A percentile compares a stretch with the other conserved stretches of the same genome.
These are phyloP conservation scores for Cetradonia linearis DNA, from an alignment of 495 filamentous ascomycete species.

Conservation along the genomic window DNA sequence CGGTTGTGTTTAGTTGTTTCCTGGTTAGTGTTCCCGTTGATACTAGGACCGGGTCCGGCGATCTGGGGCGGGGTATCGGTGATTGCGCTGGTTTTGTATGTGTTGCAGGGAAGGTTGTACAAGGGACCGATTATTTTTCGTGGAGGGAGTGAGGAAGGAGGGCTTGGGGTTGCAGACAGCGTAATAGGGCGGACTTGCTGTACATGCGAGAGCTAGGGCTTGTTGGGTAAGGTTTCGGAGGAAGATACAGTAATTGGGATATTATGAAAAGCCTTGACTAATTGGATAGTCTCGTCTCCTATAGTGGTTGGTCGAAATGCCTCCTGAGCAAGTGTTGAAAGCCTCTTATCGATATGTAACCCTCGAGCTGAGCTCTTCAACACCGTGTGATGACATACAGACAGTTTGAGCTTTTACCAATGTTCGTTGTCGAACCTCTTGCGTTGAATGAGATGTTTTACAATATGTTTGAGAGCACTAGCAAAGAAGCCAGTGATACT, in stretches of 20 bases:
- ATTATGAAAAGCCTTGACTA: neutral
- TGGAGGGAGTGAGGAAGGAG: constrained; percentile 19
- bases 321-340: neutral
- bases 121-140: neutral
- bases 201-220: neutral
- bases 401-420: no score
- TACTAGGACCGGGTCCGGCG: constrained; percentile 17
- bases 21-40: constrained; percentile 24
- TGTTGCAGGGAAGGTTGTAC: constrained; percentile 24
- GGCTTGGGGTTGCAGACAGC: constrained; percentile 18
- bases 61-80: constrained; percentile 27
- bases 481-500: no score
- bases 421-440: no score
- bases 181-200: neutral
- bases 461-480: no score
- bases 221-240: neutral
- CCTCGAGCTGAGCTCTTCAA: neutral
- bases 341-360: neutral
- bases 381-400: no score
- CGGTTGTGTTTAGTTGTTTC: constrained; percentile 29
- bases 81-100: constrained; percentile 24
- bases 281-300: neutral
- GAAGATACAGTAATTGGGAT: neutral
- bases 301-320: neutral
- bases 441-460: no score